Evolutionary conservation across 441 rosid species (phyloP).

Genomic region (Adansonia madagascariensis): DNA sequence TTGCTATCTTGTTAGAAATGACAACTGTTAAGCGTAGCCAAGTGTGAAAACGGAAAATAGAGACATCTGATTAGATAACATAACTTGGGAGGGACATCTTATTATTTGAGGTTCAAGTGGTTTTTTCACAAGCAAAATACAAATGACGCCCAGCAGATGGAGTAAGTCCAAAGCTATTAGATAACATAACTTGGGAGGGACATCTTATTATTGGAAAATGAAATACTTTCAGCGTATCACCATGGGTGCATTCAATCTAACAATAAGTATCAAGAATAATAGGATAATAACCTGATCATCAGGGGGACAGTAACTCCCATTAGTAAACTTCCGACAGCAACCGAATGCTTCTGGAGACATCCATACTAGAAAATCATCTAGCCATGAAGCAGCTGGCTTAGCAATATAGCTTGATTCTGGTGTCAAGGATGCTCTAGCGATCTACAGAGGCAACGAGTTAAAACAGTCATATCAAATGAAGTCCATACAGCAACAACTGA

Average conservation of each 20-base stretch:
- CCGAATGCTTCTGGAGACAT: conserved; percentile 99
- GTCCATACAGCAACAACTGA: conserved; percentile 11
- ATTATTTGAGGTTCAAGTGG: conserved; percentile 13
- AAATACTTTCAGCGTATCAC: conserved; percentile 12
- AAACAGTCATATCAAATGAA: conserved; percentile 13
- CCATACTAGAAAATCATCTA: conserved; percentile 99
- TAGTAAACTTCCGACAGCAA: conserved; percentile 92
- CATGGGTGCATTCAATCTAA: conserved; percentile 9
- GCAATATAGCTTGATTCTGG: conserved; percentile 93
- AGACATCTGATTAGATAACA: too few relatives aligned
- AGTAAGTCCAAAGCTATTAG: conserved; percentile 20
- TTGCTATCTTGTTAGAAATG: conserved; percentile 11
- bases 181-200: not conserved
- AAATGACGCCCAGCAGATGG: conserved; percentile 10
- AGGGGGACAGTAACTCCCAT: conserved; percentile 96
- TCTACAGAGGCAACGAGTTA: conserved; percentile 46
- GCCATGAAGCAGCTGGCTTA: conserved; percentile 99
- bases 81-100: too few relatives aligned
- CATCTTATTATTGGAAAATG: conserved; percentile 10
- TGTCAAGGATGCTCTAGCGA: conserved; percentile 77
- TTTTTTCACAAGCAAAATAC: conserved; percentile 7
- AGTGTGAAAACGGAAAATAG: not conserved
- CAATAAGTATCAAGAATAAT: conserved; percentile 24
- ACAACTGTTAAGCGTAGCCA: not conserved
- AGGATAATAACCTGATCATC: conserved; percentile 77